Conservation (phyloP, 1,284 basidiomycete genomes). For the Fomitopsis pinicola region DNA sequence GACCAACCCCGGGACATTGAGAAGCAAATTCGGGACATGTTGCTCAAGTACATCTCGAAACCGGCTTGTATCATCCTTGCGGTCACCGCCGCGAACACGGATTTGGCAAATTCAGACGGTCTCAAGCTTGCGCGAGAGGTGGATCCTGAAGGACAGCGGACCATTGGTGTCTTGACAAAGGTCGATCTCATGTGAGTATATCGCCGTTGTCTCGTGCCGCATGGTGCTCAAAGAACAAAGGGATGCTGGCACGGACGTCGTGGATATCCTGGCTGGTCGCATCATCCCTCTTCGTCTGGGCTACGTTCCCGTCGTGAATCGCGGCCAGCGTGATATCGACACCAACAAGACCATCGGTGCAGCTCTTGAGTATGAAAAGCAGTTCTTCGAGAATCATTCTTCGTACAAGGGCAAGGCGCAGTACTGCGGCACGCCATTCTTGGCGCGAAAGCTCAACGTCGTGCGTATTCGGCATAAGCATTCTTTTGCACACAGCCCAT, state of each 20-base stretch:
- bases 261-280: constrained; percentile 97
- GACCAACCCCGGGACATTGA: constrained; percentile 98
- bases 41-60: constrained; percentile 93
- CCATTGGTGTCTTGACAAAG: constrained; percentile 97
- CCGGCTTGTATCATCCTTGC: constrained; percentile 90
- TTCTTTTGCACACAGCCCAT: background rate
- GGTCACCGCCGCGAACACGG: constrained; percentile 94
- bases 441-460: constrained; percentile 95
- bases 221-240: constrained; percentile 33
- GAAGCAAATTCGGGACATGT: constrained; percentile 96
- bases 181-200: constrained; percentile 88
- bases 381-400: constrained; percentile 91
- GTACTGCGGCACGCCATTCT: constrained; percentile 97
- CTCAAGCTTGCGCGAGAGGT: constrained; percentile 95
- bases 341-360: constrained; percentile 76
- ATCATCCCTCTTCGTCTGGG: constrained; percentile 92
- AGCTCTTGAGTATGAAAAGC: constrained; percentile 86
- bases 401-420: constrained; percentile 92
- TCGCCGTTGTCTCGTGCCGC: background rate
- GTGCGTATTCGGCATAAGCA: constrained; percentile 32
- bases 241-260: constrained; percentile 96
- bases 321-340: constrained; percentile 97
- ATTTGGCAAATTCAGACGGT: constrained; percentile 98
- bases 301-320: constrained; percentile 97
- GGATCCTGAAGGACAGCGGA: constrained; percentile 92